Evolutionary conservation across 2,329 filamentous ascomycete genomes (phyloP), one percentile per base, ranked within the genome.

Genomic region (Dothideomycetidae sp.): DNA sequence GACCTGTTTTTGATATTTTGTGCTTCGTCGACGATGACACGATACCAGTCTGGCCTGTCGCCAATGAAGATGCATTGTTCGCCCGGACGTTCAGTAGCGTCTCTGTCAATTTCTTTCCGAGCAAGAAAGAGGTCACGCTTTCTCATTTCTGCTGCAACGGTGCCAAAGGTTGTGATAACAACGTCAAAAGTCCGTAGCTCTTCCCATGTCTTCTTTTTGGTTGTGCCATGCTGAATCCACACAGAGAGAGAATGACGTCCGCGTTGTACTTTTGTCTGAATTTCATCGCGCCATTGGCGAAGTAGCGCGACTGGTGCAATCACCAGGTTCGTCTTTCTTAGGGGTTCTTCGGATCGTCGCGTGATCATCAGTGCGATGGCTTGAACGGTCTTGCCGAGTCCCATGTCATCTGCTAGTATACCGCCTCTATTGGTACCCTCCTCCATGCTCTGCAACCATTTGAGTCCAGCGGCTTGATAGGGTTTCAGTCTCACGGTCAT

Each of bases 221-320:
- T 60, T 5, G 46, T 47, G 2, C 73, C 72, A 50, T 93, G 83
- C 40, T 82, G 71, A 19, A 85, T 67, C 46, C 72, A 75, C 1
- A 82, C 74, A 0, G 64, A 73, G 10, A 92, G 58, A 19, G 64
- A 61, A 50, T 80, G 64, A 11, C 51, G 51, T 0, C 60, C 59
- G 0, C 58, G 46, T 43, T 75, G 75, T 23, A 90, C 58, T 55
- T 86, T 85, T 26, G 67, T 70, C 41, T 66, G 56, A 32, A 93
- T 82, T 55, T 93, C 85, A 33, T 76, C 70, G 50, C 81, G 75
- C 85, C 85, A 93, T 53, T 93, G 85, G 11, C 75, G 72, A 54
- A 92, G 71, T 11, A 93, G 62, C 3, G 82, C 77, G 9, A 92
- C 74, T 0, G 84, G 84, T 0, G 78, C 81, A 33, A 93, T 67